Evolutionary conservation across 805 yeast species (phyloP).

Genomic region (Saccharomyces jurei): DNA sequence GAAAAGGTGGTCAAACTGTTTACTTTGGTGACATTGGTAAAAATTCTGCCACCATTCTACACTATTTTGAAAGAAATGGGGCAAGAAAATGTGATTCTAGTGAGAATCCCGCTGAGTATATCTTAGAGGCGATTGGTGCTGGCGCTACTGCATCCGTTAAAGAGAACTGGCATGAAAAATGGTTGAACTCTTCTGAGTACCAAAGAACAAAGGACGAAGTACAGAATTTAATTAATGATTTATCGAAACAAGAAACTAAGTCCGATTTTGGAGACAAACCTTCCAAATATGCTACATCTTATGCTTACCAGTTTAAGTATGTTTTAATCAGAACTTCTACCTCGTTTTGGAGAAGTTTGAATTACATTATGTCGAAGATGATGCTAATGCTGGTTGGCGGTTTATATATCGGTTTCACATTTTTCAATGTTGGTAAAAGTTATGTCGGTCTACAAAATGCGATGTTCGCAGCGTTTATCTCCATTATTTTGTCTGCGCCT

Average conservation of each 20-base stretch:
- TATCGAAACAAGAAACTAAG: conserved; percentile 1
- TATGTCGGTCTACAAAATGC: conserved; percentile 51
- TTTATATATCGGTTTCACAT: conserved; percentile 64
- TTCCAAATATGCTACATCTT: conserved; percentile 32
- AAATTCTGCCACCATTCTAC: conserved; percentile 41
- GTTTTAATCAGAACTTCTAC: conserved; percentile 35
- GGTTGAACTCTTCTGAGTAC: conserved; percentile 42
- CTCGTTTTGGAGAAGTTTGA: conserved; percentile 52
- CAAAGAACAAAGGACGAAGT: conserved; percentile 25
- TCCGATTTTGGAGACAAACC: conserved; percentile 5
- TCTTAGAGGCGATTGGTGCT: conserved; percentile 40
- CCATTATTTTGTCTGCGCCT: conserved; percentile 51
- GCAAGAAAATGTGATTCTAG: conserved; percentile 47
- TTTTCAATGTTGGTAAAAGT: conserved; percentile 47
- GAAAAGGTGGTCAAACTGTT: conserved; percentile 44
- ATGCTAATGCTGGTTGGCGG: conserved; percentile 43
- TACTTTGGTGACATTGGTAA: conserved; percentile 28
- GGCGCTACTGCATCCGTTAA: conserved; percentile 37
- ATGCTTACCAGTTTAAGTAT: conserved; percentile 35
- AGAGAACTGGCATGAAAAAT: conserved; percentile 53
- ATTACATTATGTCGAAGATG: conserved; percentile 52
- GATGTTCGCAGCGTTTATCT: conserved; percentile 52
- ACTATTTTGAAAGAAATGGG: conserved; percentile 59
- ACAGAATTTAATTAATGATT: conserved; percentile 22
- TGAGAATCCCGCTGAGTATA: conserved; percentile 39